Evolutionary conservation across 306 rosid genomes (phyloP).

Genomic region (Psophocarpus tetragonolobus): DNA sequence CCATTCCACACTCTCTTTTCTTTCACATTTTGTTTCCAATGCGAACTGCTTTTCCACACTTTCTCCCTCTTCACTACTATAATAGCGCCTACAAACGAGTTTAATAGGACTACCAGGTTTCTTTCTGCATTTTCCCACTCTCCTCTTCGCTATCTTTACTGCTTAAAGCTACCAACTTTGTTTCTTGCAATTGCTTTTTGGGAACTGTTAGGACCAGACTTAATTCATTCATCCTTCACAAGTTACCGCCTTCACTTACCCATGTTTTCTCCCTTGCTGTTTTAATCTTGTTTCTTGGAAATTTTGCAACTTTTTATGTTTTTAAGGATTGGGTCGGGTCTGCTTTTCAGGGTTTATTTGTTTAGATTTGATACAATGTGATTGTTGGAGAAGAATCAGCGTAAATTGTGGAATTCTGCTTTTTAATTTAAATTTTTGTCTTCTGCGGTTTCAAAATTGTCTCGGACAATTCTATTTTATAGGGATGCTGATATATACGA

Average conservation of each 20-base stretch:
- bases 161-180: slow-evolving; percentile 27
- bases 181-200: slow-evolving; percentile 31
- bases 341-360: slow-evolving; percentile 39
- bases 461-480: slow-evolving; percentile 41
- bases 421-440: slow-evolving; percentile 47
- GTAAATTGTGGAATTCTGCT: slow-evolving; percentile 42
- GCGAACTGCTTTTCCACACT: slow-evolving; percentile 23
- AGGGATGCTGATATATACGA: slow-evolving; percentile 17
- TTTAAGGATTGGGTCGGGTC: slow-evolving; percentile 52
- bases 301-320: slow-evolving; percentile 48
- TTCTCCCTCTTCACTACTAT: slow-evolving; percentile 27
- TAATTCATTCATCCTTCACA: background rate
- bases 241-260: slow-evolving; percentile 31
- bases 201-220: slow-evolving; percentile 11
- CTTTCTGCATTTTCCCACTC: slow-evolving; percentile 24
- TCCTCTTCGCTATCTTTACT: slow-evolving; percentile 7
- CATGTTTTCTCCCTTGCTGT: slow-evolving; percentile 20
- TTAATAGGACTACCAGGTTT: slow-evolving; percentile 9
- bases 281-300: slow-evolving; percentile 14
- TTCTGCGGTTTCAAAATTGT: slow-evolving; percentile 47
- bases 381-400: slow-evolving; percentile 61
- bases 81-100: slow-evolving; percentile 3
- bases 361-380: slow-evolving; percentile 37
- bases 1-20: background rate
- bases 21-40: slow-evolving; percentile 48